phyloP scores from a whole-genome alignment of 805 yeast species.

The Peterozyma xylosa region DNA sequence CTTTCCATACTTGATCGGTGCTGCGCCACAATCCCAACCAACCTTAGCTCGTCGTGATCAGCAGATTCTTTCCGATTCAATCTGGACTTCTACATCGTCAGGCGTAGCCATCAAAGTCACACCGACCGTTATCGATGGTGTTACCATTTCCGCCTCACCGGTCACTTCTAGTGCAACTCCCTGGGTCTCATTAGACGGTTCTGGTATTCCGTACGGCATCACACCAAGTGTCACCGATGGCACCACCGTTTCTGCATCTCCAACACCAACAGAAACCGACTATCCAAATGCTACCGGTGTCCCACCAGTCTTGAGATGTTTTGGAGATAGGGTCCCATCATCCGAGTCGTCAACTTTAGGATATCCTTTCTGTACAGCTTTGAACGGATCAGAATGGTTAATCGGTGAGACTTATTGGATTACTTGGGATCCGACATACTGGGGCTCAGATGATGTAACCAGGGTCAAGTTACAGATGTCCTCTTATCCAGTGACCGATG shows the following conservation, averaged over 20 bases:
- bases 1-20: no score
- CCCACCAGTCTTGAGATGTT: slow-evolving; percentile 37
- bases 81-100: slow-evolving; percentile 29
- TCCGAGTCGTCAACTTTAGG: slow-evolving; percentile 15
- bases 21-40: no score
- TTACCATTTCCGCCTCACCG: slow-evolving; percentile 36
- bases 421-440: slow-evolving; percentile 40
- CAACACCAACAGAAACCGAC: slow-evolving; percentile 27
- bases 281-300: slow-evolving; percentile 29
- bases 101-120: slow-evolving; percentile 16
- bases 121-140: slow-evolving; percentile 45
- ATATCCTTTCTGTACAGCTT: slow-evolving; percentile 34
- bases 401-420: slow-evolving; percentile 41
- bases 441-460: slow-evolving; percentile 25
- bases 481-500: slow-evolving; percentile 27
- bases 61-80: slow-evolving; percentile 10
- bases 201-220: slow-evolving; percentile 34
- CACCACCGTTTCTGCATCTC: slow-evolving; percentile 30
- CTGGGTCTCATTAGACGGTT: slow-evolving; percentile 35
- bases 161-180: slow-evolving; percentile 26
- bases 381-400: slow-evolving; percentile 33
- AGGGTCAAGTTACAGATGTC: slow-evolving; percentile 24
- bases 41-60: no score
- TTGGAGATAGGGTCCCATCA: slow-evolving; percentile 31
- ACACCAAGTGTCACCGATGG: slow-evolving; percentile 31